Conservation (phyloP, 202 grass and related monocot species). For the Hordeum pubiflorum region DNA sequence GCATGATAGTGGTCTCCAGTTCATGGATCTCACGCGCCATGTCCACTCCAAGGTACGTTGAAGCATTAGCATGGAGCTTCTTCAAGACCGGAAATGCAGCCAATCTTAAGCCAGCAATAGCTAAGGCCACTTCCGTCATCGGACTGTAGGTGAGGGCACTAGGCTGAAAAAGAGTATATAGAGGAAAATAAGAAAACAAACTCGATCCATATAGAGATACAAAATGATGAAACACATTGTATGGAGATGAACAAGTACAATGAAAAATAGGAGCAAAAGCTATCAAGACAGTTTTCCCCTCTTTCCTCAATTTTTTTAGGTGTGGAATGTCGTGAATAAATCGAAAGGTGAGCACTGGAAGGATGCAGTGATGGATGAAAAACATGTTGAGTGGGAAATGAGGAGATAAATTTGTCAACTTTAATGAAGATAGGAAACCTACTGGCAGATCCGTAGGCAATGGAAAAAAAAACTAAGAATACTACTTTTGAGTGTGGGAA, state of each 20-base stretch:
- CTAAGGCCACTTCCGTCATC: not conserved
- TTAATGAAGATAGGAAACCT: not conserved
- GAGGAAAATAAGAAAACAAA: not conserved
- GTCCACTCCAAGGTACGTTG: not conserved
- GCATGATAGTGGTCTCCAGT: slow-evolving; percentile 30
- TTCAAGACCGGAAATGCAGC: not conserved
- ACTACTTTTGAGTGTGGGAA: not conserved
- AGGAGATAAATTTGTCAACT: not conserved
- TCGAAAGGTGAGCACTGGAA: not conserved
- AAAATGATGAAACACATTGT: not conserved
- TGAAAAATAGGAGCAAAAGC: not conserved
- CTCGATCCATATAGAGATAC: not conserved
- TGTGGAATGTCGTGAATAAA: not conserved
- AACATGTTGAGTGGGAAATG: not conserved
- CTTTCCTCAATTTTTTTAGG: not conserved
- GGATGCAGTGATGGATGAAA: not conserved
- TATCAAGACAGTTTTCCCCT: not conserved
- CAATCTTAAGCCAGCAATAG: not conserved
- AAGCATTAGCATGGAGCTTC: not conserved
- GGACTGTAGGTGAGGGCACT: not conserved
- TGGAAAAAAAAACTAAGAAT: not conserved
- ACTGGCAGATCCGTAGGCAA: not conserved
- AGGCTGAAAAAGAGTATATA: too few relatives aligned
- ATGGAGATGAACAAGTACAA: not conserved
- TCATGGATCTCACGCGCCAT: slow-evolving; percentile 18